Conservation (phyloP, 2,329 filamentous ascomycete species). For the Diplodia intermedia region DNA sequence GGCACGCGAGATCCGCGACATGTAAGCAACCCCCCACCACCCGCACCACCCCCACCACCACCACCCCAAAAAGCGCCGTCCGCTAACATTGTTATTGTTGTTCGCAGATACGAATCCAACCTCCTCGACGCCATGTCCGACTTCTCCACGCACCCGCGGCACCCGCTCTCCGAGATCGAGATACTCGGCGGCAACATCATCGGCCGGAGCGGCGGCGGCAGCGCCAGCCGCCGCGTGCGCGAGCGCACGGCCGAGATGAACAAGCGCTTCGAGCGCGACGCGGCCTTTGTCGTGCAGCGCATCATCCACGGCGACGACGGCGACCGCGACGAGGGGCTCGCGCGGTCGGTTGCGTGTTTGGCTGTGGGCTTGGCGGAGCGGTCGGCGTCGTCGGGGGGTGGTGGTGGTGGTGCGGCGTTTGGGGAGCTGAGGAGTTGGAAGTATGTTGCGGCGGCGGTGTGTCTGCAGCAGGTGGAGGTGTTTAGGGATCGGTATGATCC, state of each 20-base stretch:
- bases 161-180: slow-evolving; percentile 44
- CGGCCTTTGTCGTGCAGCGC: slow-evolving; percentile 50
- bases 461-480: slow-evolving; percentile 57
- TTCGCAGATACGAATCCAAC: slow-evolving; percentile 59
- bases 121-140: slow-evolving; percentile 57
- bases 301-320: slow-evolving; percentile 52
- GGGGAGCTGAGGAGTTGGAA: slow-evolving; percentile 58
- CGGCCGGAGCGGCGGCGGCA: slow-evolving; percentile 55
- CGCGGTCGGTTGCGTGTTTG: slow-evolving; percentile 59
- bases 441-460: slow-evolving; percentile 60
- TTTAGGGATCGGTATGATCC: slow-evolving; percentile 32
- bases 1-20: slow-evolving; percentile 53
- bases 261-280: slow-evolving; percentile 52
- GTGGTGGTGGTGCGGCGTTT: slow-evolving; percentile 35
- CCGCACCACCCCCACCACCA: too few species aligned
- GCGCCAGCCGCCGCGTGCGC: slow-evolving; percentile 42
- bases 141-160: slow-evolving; percentile 39
- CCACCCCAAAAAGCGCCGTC: too few species aligned
- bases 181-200: slow-evolving; percentile 66
- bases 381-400: slow-evolving; percentile 40
- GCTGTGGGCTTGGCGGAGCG: slow-evolving; percentile 50
- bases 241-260: slow-evolving; percentile 46
- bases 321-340: slow-evolving; percentile 53
- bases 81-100: not conserved
- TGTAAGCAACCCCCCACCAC: slow-evolving; percentile 47